Conservation (phyloP, 371 early-diverging fungal genomes). For the Actinomortierella wolfii region DNA sequence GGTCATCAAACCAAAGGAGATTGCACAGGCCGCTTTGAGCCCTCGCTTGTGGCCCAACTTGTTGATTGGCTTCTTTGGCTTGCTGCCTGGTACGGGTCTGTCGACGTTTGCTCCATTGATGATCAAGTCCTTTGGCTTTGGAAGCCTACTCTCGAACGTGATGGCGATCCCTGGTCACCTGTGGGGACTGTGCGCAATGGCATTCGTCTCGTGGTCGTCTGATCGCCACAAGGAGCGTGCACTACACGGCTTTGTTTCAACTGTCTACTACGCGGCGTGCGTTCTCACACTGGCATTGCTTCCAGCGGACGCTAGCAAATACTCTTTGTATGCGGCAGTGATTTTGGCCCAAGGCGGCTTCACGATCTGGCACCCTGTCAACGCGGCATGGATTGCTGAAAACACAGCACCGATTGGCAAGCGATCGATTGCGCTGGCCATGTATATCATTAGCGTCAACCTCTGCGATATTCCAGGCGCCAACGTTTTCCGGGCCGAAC, state of each 20-base stretch:
- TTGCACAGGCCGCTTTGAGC: constrained; percentile 47
- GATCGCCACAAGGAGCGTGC: constrained; percentile 53
- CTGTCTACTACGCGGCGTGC: constrained; percentile 47
- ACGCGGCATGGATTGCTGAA: constrained; percentile 58
- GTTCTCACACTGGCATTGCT: constrained; percentile 48
- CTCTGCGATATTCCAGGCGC: constrained; percentile 44
- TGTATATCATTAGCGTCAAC: constrained; percentile 51
- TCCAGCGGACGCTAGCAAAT: constrained; percentile 47
- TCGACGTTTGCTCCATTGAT: constrained; percentile 53
- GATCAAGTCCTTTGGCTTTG: constrained; percentile 55
- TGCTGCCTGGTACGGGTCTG: constrained; percentile 51
- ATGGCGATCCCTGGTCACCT: constrained; percentile 55
- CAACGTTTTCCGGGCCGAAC: constrained; percentile 49
- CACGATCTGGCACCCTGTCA: constrained; percentile 56
- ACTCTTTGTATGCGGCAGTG: constrained; percentile 48
- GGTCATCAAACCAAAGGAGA: constrained; percentile 48
- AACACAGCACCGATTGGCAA: constrained; percentile 56
- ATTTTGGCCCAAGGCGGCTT: constrained; percentile 35
- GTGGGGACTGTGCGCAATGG: constrained; percentile 47
- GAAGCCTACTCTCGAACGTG: constrained; percentile 52
- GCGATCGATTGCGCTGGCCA: constrained; percentile 53
- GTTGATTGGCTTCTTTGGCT: constrained; percentile 47
- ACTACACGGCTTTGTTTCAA: constrained; percentile 47
- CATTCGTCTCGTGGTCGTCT: constrained; percentile 48
- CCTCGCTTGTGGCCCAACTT: constrained; percentile 51